Conservation (phyloP, 805 yeast genomes). For the Candida tammaniensis region DNA sequence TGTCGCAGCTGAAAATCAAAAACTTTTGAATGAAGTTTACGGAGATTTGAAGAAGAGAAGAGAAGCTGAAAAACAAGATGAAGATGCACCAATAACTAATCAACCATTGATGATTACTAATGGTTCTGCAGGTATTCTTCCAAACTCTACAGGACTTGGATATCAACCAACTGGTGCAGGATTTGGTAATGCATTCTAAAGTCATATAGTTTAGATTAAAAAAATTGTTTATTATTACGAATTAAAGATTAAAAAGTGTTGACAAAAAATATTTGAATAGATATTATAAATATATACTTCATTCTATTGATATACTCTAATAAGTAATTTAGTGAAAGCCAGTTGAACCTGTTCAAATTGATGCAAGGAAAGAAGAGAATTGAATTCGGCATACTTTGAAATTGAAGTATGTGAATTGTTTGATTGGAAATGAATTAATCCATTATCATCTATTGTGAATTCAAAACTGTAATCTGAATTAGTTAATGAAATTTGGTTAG, state of each 20-base stretch:
- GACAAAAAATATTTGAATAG: neutral
- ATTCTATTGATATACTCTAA: too few species aligned
- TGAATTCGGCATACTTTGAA: too few species aligned
- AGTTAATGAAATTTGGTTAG: neutral
- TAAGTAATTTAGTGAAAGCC: too few species aligned
- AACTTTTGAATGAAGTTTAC: constrained; percentile 60
- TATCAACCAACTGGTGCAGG: constrained; percentile 72
- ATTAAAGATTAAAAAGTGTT: neutral
- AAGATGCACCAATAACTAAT: constrained; percentile 46
- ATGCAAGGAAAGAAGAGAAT: too few species aligned
- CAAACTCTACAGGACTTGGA: constrained; percentile 48
- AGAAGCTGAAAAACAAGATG: constrained; percentile 49
- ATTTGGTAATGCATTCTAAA: constrained; percentile 47
- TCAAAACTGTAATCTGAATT: constrained; percentile 4
- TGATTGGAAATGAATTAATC: too few species aligned
- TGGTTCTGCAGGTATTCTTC: constrained; percentile 43
- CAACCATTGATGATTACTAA: constrained; percentile 82
- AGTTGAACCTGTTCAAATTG: too few species aligned
- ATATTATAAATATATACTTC: too few species aligned
- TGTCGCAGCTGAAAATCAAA: constrained; percentile 74
- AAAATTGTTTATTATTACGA: constrained; percentile 2
- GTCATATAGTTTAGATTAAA: neutral
- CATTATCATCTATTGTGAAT: neutral
- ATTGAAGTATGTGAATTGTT: too few species aligned
- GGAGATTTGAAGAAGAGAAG: constrained; percentile 70